Conservation (phyloP, 352 stramenopile species). For the Globisporangium yorkense region DNA sequence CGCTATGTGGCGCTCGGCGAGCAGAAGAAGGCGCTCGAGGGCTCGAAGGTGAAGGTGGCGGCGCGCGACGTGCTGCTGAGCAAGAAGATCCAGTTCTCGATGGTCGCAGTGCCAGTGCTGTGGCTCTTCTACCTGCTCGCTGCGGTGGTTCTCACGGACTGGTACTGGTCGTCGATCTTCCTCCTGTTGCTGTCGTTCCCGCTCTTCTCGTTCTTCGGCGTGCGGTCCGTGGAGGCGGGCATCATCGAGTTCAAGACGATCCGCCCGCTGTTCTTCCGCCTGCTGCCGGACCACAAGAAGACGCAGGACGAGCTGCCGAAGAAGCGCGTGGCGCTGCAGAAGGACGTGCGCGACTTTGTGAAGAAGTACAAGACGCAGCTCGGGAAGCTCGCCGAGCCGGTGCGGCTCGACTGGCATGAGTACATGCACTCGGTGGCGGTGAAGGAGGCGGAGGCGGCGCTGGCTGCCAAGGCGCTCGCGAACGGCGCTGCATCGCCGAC, state of each 20-base stretch:
- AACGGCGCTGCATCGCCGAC: neutral
- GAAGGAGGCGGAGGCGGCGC: slow-evolving; percentile 15
- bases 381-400: slow-evolving; percentile 58
- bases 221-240: slow-evolving; percentile 79
- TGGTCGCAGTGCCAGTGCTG: slow-evolving; percentile 85
- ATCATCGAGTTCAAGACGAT: slow-evolving; percentile 88
- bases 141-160: slow-evolving; percentile 75
- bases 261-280: slow-evolving; percentile 72
- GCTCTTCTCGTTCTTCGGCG: slow-evolving; percentile 86
- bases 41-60: slow-evolving; percentile 90
- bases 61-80: slow-evolving; percentile 87
- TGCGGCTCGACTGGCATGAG: slow-evolving; percentile 76
- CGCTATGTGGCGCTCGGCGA: slow-evolving; percentile 68
- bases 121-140: slow-evolving; percentile 85
- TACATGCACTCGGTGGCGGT: slow-evolving; percentile 72
- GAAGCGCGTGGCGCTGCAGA: slow-evolving; percentile 60
- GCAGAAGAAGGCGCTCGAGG: slow-evolving; percentile 78
- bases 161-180: slow-evolving; percentile 82
- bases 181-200: slow-evolving; percentile 78
- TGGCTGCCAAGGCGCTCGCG: slow-evolving; percentile 4
- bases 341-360: slow-evolving; percentile 72
- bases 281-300: slow-evolving; percentile 73
- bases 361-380: slow-evolving; percentile 59
- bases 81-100: slow-evolving; percentile 93
- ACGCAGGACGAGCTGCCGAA: slow-evolving; percentile 72